These are phyloP conservation scores for Irpex sp. DNA, from an alignment of 1,284 basidiomycete genomes.

Conservation along the genomic window DNA sequence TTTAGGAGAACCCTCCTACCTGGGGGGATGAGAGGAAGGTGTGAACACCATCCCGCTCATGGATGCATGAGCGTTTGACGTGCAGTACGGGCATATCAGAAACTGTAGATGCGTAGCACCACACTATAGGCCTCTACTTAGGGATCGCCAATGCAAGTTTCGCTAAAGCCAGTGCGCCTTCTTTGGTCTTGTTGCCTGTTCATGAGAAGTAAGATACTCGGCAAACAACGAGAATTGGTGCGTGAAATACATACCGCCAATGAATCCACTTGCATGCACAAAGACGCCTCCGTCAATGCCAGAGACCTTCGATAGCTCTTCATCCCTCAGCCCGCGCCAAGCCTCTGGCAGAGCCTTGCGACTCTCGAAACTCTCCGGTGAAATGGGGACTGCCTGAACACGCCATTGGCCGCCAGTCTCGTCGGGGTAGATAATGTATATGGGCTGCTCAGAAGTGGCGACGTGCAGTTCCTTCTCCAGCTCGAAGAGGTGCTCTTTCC, in stretches of 20 bases:
- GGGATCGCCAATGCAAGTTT: conserved; percentile 53
- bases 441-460: conserved; percentile 46
- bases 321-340: conserved; percentile 93
- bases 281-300: conserved; percentile 88
- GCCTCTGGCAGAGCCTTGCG: conserved; percentile 89
- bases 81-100: background rate
- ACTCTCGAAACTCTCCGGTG: conserved; percentile 84
- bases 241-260: conserved; percentile 65
- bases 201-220: background rate
- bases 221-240: background rate
- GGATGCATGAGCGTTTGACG: no score
- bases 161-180: conserved; percentile 84
- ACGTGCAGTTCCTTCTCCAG: conserved; percentile 63
- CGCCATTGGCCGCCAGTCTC: conserved; percentile 81
- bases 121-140: background rate
- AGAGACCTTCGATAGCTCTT: conserved; percentile 67
- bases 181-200: conserved; percentile 85
- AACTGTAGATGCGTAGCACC: background rate
- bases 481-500: conserved; percentile 96
- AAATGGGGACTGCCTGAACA: conserved; percentile 87
- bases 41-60: no score
- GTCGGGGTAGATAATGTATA: conserved; percentile 93
- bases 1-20: background rate
- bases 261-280: conserved; percentile 94
- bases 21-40: no score